These are phyloP conservation scores for Lepidium campestre DNA, from an alignment of 441 rosid species.

Conservation along the genomic window DNA sequence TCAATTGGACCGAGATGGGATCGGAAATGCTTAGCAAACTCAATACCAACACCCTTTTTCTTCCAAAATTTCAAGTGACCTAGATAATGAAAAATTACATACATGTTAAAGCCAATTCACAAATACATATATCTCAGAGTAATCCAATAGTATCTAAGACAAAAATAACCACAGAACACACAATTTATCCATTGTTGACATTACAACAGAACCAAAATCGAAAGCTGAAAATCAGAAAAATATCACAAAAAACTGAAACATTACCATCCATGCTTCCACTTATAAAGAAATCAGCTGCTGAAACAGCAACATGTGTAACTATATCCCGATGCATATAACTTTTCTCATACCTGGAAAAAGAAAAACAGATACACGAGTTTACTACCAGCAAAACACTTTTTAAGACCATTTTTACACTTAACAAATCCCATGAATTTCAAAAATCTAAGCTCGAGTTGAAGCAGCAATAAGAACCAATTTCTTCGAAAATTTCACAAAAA, in stretches of 20 bases:
- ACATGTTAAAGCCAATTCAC: background rate
- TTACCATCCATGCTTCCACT: conserved; percentile 93
- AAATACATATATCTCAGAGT: background rate
- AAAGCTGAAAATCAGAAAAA: background rate
- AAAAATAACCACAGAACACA: no score
- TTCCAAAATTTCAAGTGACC: conserved; percentile 98
- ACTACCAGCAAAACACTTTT: background rate
- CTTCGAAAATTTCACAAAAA: background rate
- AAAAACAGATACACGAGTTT: background rate
- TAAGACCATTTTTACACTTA: background rate
- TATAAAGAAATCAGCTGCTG: conserved; percentile 88
- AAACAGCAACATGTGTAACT: conserved; percentile 87
- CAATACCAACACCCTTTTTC: conserved; percentile 83
- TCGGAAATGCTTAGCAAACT: conserved; percentile 93
- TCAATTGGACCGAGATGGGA: conserved; percentile 92
- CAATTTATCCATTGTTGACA: background rate
- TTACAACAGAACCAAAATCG: background rate
- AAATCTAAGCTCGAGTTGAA: background rate
- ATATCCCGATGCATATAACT: conserved; percentile 98
- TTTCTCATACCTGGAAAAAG: conserved; percentile 71
- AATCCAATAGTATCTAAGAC: background rate
- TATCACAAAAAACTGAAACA: background rate
- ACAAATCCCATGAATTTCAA: background rate
- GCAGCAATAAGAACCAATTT: background rate
- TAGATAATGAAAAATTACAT: conserved; percentile 15